Percentiles rank a stretch among this genome's conserved stretches.
phyloP scores from a whole-genome alignment of 1,284 basidiomycete species.

The Apiotrichum mycotoxinovorans region DNA sequence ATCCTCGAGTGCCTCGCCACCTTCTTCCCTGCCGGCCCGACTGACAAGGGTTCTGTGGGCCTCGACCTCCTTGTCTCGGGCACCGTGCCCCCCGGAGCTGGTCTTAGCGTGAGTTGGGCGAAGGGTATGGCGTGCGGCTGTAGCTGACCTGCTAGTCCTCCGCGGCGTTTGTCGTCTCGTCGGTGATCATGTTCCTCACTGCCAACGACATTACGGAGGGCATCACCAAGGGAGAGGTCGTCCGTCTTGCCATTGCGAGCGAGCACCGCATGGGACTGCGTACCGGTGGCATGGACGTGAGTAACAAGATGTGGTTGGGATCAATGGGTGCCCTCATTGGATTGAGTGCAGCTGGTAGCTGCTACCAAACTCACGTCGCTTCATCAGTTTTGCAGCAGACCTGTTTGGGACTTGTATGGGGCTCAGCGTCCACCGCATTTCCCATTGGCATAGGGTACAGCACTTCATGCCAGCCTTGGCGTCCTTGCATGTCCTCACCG shows the following conservation, averaged over 20 bases:
- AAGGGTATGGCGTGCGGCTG: too few relatives aligned
- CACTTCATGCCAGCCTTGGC: too few relatives aligned
- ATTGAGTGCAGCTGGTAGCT: too few relatives aligned
- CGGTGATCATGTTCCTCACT: constrained; percentile 70
- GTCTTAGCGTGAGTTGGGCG: constrained; percentile 70
- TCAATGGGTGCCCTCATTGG: too few relatives aligned
- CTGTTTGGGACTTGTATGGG: too few relatives aligned
- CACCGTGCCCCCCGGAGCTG: constrained; percentile 74
- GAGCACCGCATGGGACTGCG: constrained; percentile 70
- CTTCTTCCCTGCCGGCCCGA: constrained; percentile 22
- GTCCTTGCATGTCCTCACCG: too few relatives aligned
- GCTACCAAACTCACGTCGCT: too few relatives aligned
- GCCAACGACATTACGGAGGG: constrained; percentile 64
- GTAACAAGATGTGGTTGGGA: too few relatives aligned
- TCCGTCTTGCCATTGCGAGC: constrained; percentile 72
- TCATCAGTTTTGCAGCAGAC: too few relatives aligned
- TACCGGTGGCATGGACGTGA: constrained; percentile 54
- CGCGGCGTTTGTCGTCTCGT: constrained; percentile 79
- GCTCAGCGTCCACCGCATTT: too few relatives aligned
- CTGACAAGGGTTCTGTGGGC: constrained; percentile 61
- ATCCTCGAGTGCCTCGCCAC: constrained; percentile 28
- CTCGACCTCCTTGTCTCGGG: constrained; percentile 73
- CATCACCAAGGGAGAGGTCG: constrained; percentile 64
- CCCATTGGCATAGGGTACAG: too few relatives aligned
- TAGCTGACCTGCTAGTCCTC: constrained; percentile 32